Percentiles rank a stretch among this genome's conserved stretches.
phyloP scores from a whole-genome alignment of 306 rosid genomes.

The Quercus variabilis region DNA sequence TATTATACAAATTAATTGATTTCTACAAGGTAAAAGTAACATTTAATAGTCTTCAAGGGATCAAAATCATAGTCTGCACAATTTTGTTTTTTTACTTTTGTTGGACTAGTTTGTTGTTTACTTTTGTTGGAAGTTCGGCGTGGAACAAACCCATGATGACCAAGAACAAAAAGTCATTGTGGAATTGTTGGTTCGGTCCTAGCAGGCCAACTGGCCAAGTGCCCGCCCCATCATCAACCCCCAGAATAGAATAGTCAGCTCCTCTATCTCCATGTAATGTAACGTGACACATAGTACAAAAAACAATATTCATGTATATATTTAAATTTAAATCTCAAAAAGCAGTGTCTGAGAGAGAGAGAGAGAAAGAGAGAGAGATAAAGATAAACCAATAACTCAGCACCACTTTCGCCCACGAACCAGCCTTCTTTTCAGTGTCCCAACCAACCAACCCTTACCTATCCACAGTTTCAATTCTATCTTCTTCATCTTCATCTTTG shows the following conservation, averaged over 20 bases:
- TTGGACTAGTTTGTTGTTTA: background rate
- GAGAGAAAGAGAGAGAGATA: conserved; percentile 7
- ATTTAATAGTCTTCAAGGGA: too few relatives aligned
- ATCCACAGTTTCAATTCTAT: conserved; percentile 13
- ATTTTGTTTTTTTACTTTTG: too few relatives aligned
- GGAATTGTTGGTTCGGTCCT: conserved; percentile 20
- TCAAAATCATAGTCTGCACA: too few relatives aligned
- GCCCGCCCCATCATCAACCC: conserved; percentile 16
- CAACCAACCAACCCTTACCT: conserved; percentile 40
- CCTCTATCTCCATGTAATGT: conserved; percentile 39
- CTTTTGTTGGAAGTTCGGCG: background rate
- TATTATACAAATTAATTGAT: too few relatives aligned
- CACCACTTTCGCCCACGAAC: conserved; percentile 47
- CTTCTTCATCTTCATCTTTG: conserved; percentile 11
- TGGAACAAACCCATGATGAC: conserved; percentile 2
- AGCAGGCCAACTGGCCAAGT: conserved; percentile 21
- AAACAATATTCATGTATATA: conserved; percentile 12
- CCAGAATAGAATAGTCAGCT: conserved; percentile 52
- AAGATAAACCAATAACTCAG: conserved; percentile 41
- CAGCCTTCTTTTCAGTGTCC: conserved; percentile 32
- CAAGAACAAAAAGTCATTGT: conserved; percentile 2
- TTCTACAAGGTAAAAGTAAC: too few relatives aligned
- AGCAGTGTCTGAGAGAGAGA: conserved; percentile 10
- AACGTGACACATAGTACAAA: conserved; percentile 37
- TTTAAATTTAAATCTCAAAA: conserved; percentile 22